Conservation (phyloP, 1,139 yeast species). For the Diutina catenulata region DNA sequence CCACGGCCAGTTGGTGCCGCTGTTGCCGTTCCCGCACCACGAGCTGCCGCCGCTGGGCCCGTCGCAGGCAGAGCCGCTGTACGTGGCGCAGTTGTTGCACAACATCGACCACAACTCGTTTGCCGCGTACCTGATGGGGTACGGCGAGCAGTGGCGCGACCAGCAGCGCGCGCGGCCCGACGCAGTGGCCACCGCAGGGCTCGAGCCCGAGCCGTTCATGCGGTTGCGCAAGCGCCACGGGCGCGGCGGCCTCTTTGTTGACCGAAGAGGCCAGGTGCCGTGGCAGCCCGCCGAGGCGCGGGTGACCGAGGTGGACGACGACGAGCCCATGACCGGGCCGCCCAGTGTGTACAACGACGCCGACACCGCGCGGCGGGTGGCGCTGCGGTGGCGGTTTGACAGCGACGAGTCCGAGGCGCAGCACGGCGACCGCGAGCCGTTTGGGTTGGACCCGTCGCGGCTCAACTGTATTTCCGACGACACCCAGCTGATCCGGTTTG, state of each 20-base stretch:
- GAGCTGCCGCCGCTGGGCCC: constrained; percentile 25
- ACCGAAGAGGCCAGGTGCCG: constrained; percentile 40
- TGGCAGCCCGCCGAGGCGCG: constrained; percentile 27
- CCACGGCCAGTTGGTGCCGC: constrained; percentile 33
- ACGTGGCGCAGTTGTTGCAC: constrained; percentile 29
- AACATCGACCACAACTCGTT: constrained; percentile 36
- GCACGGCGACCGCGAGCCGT: constrained; percentile 38
- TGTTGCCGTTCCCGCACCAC: constrained; percentile 31
- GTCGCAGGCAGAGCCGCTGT: constrained; percentile 18
- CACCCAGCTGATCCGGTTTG: constrained; percentile 83
- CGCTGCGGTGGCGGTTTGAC: constrained; percentile 71
- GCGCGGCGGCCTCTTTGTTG: constrained; percentile 60
- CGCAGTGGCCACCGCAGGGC: background rate
- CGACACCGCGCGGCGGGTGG: constrained; percentile 43
- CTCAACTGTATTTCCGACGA: constrained; percentile 76
- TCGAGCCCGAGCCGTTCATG: constrained; percentile 40
- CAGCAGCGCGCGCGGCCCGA: background rate
- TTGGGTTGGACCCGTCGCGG: constrained; percentile 54
- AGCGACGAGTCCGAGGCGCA: constrained; percentile 42
- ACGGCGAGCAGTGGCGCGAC: constrained; percentile 15
- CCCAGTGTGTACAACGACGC: constrained; percentile 41
- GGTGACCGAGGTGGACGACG: constrained; percentile 17
- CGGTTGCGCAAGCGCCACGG: constrained; percentile 69
- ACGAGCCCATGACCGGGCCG: constrained; percentile 13
- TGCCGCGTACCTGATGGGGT: constrained; percentile 34